Evolutionary conservation across 768 basidiomycete genomes (phyloP), one percentile per base, ranked within the genome.

Genomic region (Scleroderma bovista): DNA sequence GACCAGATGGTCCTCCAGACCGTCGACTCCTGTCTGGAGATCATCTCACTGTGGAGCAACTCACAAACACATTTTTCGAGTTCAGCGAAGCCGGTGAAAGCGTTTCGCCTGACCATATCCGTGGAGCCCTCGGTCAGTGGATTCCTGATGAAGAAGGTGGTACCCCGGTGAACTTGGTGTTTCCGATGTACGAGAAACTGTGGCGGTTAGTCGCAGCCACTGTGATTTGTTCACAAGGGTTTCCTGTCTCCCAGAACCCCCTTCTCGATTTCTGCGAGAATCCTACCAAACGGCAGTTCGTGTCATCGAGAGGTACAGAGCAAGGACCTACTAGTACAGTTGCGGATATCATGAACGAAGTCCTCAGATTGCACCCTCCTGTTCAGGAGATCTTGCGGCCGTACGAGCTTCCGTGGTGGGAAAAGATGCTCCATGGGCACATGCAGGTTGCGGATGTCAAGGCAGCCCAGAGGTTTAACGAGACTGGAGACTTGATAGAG

Each of bases 101-200:
- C 53, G 51, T 51, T 0, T 69, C 75, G 39, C 64, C 72, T 0
- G 22, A 58, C 0, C 58, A 59, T 1, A 62, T 80, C 6, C 70
- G 71, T 42, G 6, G 40, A 2, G 64, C 65, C 43, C 61, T 83
- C 19, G 62, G 67, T 2, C 59, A 50, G 2, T 74, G 82, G 52
- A 52, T 83, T 26, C 26, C 26, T 5, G 55, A 61, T 1, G 51
- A 57, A 44, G 41, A 34, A 2, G 24, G 26, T 26, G 15, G 26
- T 16, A 20, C 29, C 42, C 75, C 77, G 0, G 61, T 83, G 15
- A 72, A 82, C 42, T 72, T 72, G 49, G 69, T 84, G 48, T 72
- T 84, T 39, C 82, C 82, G 0, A 65, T 76, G 1, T 84, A 79
- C 70, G 83, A 84, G 58, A 78, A 77, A 1, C 62, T 83, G 40